These are phyloP conservation scores for Ustilago bromivora DNA, from an alignment of 1,284 basidiomycete genomes.

Conservation along the genomic window DNA sequence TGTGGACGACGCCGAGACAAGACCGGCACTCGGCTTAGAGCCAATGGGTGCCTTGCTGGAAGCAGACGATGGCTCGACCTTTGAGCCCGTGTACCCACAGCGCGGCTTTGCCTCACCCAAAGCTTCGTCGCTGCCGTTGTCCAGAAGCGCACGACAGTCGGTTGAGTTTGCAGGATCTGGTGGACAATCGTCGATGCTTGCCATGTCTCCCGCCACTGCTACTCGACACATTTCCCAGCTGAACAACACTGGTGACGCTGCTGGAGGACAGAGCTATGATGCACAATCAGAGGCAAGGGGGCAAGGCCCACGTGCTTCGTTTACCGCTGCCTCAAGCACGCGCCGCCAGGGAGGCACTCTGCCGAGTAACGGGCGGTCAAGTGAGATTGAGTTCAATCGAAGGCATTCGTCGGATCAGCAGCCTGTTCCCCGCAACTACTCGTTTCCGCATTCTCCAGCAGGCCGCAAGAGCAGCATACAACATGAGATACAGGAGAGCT, in stretches of 20 bases:
- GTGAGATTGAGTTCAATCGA: slow-evolving; percentile 3
- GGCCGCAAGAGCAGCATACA: slow-evolving; percentile 6
- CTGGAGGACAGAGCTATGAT: not conserved
- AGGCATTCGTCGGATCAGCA: slow-evolving; percentile 22
- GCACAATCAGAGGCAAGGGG: not conserved
- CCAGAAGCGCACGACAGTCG: slow-evolving; percentile 28
- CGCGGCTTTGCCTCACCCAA: slow-evolving; percentile 2
- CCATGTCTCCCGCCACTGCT: not conserved
- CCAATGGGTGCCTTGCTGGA: slow-evolving; percentile 23
- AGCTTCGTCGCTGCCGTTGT: slow-evolving; percentile 12
- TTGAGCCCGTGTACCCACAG: slow-evolving; percentile 24
- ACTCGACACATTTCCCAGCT: not conserved
- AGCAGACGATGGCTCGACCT: slow-evolving; percentile 37
- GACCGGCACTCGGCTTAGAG: slow-evolving; percentile 5
- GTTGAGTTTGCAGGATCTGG: slow-evolving; percentile 10
- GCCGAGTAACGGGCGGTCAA: not conserved
- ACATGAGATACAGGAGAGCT: slow-evolving; percentile 21
- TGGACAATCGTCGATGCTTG: not conserved
- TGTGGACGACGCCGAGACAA: not conserved
- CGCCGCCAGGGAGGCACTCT: not conserved
- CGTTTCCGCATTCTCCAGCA: slow-evolving; percentile 20
- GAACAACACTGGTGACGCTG: not conserved
- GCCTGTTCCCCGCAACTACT: slow-evolving; percentile 27
- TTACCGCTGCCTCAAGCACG: slow-evolving; percentile 3
- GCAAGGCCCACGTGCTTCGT: slow-evolving; percentile 15